These are phyloP conservation scores for Nasturtium officinale DNA, from an alignment of 345 rosid species.

Conservation along the genomic window DNA sequence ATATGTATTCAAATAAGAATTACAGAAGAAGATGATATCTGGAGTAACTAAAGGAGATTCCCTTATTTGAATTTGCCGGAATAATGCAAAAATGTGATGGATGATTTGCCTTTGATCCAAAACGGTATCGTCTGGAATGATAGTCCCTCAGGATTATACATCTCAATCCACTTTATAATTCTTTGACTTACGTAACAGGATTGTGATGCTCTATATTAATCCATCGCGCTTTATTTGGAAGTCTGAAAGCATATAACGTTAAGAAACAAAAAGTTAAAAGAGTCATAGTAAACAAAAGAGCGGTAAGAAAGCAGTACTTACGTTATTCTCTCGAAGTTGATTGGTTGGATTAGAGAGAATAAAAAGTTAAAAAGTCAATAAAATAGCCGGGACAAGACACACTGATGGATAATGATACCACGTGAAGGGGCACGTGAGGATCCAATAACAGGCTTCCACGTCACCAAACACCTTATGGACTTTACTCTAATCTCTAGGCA, in stretches of 20 bases:
- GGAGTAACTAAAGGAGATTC: neutral
- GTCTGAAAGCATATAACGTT: neutral
- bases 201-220: neutral
- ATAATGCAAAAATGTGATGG: neutral
- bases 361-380: neutral
- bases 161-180: neutral
- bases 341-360: neutral
- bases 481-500: constrained; percentile 16
- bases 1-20: neutral
- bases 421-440: constrained; percentile 25
- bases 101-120: neutral
- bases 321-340: neutral
- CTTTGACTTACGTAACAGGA: neutral
- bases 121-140: neutral
- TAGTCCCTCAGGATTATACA: neutral
- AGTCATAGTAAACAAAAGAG: too few species aligned
- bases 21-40: constrained; percentile 16
- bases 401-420: neutral
- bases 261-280: too few species aligned
- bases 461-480: constrained; percentile 14
- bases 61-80: neutral
- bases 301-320: too few species aligned
- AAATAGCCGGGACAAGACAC: constrained; percentile 16
- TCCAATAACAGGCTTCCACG: constrained; percentile 25
- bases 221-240: neutral